phyloP scores from a whole-genome alignment of 2,329 filamentous ascomycete genomes.

The Curvularia hawaiiensis region DNA sequence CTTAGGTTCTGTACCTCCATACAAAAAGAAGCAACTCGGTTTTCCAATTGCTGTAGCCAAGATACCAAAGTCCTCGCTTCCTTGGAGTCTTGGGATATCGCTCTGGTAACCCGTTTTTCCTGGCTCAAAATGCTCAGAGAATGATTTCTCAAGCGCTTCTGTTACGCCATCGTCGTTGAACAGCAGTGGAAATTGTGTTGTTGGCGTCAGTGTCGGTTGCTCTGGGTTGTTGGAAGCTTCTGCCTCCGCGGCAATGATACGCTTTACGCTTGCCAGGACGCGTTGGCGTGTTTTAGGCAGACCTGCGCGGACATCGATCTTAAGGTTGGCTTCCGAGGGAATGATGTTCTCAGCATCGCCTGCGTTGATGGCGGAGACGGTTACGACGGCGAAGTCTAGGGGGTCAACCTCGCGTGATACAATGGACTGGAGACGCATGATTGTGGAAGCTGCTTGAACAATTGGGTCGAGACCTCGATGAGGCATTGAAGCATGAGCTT shows the following conservation, averaged over 20 bases:
- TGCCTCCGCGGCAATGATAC: constrained; percentile 63
- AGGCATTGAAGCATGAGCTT: constrained; percentile 63
- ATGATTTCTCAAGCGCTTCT: constrained; percentile 50
- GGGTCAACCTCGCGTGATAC: constrained; percentile 61
- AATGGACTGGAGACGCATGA: constrained; percentile 64
- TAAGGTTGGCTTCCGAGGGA: constrained; percentile 59
- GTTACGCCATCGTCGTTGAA: constrained; percentile 58
- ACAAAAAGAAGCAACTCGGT: constrained; percentile 62
- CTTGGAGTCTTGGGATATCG: constrained; percentile 51
- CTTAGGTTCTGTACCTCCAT: constrained; percentile 59
- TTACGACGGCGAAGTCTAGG: constrained; percentile 61
- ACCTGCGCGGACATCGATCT: constrained; percentile 60
- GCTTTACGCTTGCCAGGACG: constrained; percentile 54
- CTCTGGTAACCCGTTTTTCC: constrained; percentile 41
- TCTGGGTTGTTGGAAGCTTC: constrained; percentile 53
- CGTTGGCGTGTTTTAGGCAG: constrained; percentile 53
- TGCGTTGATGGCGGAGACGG: constrained; percentile 63
- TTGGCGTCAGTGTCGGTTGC: constrained; percentile 51
- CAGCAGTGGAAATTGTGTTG: constrained; percentile 53
- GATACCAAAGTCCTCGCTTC: constrained; percentile 64
- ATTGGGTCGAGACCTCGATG: constrained; percentile 64
- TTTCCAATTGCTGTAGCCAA: constrained; percentile 56
- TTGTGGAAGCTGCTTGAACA: constrained; percentile 61
- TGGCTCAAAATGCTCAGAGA: constrained; percentile 53
- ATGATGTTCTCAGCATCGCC: constrained; percentile 67